Evolutionary conservation across 257 asterid genomes (phyloP), one percentile per base, ranked within the genome.

Genomic region (Misopates orontium): DNA sequence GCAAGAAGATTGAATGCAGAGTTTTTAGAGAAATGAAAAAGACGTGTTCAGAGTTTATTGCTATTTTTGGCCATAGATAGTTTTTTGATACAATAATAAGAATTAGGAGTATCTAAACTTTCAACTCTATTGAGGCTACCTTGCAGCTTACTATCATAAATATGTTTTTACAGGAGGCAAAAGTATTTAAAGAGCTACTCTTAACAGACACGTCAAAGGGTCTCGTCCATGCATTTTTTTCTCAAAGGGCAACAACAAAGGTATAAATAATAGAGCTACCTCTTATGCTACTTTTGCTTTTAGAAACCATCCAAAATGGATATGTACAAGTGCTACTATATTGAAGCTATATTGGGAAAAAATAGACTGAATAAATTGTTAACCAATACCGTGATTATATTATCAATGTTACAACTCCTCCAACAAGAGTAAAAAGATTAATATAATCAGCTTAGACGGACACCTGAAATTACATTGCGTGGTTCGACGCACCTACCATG

Each of bases 171-270:
- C 88, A 90, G 98, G 98, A 90, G 73, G 72, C 83, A 32, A 79
- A 73, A 62, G 84, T 75, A 25, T 86, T 83, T 67, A 82, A 80
- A 68, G 78, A 82, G 80, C 79, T 94, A 28, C 86, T 90, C 55
- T 64, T 75, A 55, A 75, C 91, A 58, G 86, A 83, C 77, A 77
- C 95, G 14, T 80, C 96, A n/a, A 94, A 80, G 81, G 98, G 93
- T 77, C 95, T 94, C 45, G 90, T 90, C 73, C 97, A 94, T 75
- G 84, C 90, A 23, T 94, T 90, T 79, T 90, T 94, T 62, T 76
- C 97, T 60, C 98, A 86, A 77, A 84, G 98, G 77, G 77, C 91
- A 66, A 85, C 96, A 49, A 68, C 86, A n/a, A 90, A 94, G 99
- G 99, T 94, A 83, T 45, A 19, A 45, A 40, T 64, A 10, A 36